A percentile compares a stretch with the other conserved stretches of the same genome.
These are phyloP conservation scores for Xylaria arbuscula DNA, from an alignment of 2,329 filamentous ascomycete species.

Conservation along the genomic window DNA sequence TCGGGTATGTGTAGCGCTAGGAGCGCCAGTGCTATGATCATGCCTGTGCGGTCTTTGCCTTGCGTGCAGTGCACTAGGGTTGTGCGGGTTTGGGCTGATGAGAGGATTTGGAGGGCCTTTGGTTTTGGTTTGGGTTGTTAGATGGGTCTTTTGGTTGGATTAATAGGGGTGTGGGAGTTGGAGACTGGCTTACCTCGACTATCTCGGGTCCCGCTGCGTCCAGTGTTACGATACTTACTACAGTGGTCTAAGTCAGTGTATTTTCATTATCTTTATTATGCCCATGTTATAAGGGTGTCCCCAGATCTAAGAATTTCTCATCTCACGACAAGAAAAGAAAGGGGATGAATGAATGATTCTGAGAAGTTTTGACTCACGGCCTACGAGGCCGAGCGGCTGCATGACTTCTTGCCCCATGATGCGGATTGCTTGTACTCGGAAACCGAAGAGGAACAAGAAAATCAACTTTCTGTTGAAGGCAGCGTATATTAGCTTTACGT, in stretches of 20 bases:
- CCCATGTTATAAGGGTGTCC: not conserved
- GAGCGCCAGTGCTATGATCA: constrained; percentile 75
- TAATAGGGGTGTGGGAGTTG: not conserved
- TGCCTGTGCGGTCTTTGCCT: constrained; percentile 85
- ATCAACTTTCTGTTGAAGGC: constrained; percentile 65
- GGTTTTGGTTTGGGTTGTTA: not conserved
- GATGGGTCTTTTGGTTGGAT: not conserved
- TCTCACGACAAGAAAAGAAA: not conserved
- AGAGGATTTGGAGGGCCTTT: constrained; percentile 61
- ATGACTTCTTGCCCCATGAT: constrained; percentile 78
- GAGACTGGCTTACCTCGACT: constrained; percentile 51
- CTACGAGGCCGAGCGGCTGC: constrained; percentile 75
- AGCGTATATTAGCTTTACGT: constrained; percentile 6
- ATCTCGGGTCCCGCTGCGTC: constrained; percentile 74
- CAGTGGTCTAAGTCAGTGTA: not conserved
- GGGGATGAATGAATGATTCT: not conserved
- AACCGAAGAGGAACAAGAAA: constrained; percentile 67
- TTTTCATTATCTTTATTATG: not conserved
- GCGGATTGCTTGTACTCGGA: constrained; percentile 74
- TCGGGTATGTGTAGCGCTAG: constrained; percentile 69
- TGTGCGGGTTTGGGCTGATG: constrained; percentile 64
- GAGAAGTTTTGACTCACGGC: constrained; percentile 50
- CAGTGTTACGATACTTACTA: constrained; percentile 73
- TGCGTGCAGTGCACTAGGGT: constrained; percentile 85
- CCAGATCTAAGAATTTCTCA: not conserved